Percentiles rank a stretch among this genome's conserved stretches.
These are phyloP conservation scores for Filobasidium uniguttulatum DNA, from an alignment of 1,284 basidiomycete species.

Conservation along the genomic window DNA sequence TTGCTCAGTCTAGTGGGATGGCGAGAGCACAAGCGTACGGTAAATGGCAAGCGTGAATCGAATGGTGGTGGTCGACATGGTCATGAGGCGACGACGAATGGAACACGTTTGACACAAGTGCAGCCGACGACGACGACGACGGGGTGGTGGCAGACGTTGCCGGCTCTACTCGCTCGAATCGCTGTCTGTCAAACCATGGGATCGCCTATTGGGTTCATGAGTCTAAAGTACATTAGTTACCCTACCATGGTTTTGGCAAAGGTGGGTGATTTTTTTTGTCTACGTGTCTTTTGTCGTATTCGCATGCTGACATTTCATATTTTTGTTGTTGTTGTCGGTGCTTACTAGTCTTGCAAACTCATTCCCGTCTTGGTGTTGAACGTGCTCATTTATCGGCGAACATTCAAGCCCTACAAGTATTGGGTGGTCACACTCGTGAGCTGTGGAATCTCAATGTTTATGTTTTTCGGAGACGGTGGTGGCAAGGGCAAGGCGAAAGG, in stretches of 20 bases:
- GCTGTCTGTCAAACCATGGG: conserved; percentile 78
- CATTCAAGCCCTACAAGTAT: conserved; percentile 88
- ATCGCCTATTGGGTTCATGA: conserved; percentile 87
- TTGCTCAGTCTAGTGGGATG: conserved; percentile 12
- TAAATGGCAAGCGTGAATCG: conserved; percentile 11
- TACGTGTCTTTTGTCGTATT: not conserved
- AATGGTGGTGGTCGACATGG: conserved; percentile 31
- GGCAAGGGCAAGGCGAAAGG: conserved; percentile 32
- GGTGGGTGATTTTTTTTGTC: conserved; percentile 24
- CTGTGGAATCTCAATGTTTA: conserved; percentile 83
- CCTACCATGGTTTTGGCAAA: conserved; percentile 98
- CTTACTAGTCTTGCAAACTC: conserved; percentile 71
- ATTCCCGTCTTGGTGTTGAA: conserved; percentile 46
- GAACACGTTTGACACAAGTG: conserved; percentile 24
- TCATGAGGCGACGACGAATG: conserved; percentile 17
- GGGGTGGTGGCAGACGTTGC: conserved; percentile 20
- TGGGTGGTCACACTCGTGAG: conserved; percentile 86
- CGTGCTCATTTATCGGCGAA: conserved; percentile 57
- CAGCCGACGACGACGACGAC: conserved; percentile 26
- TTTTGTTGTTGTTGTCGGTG: too few relatives aligned
- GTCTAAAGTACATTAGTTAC: conserved; percentile 90
- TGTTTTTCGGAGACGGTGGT: conserved; percentile 59
- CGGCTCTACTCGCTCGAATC: conserved; percentile 58
- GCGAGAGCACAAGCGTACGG: conserved; percentile 10
- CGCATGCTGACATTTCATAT: not conserved